Base-by-base conservation (phyloP, 2,329 filamentous ascomycete genomes). In the Xylogone sp. region DNA sequence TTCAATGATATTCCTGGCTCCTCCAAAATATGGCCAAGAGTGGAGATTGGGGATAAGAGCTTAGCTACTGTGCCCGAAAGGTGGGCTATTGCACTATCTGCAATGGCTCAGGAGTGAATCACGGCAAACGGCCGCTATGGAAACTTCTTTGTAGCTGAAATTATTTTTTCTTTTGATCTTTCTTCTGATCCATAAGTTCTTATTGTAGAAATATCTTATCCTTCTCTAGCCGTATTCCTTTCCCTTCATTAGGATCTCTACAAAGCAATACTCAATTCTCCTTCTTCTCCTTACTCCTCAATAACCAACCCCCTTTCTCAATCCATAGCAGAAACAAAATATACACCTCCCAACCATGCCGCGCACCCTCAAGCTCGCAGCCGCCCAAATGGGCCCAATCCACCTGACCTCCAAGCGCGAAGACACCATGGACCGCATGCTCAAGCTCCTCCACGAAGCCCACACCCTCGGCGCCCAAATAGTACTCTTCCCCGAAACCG, bases 401-500 rank as follows among this genome's bases (percentile, higher is more conserved):
- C 65, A 77, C 58, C 65, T 67, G 29, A 64, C 65, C 22, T 70
- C 73, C n/a, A 59, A 67, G 3, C 71, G 75, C 22, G 56, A 59
- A 42, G 67, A 74, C 42, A 73, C 71, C 5, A 61, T 81, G n/a
- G 50, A 64, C 2, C 73, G 78, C 12, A 76, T 82, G 67, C 64
- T 79, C 54, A 64, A 64, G 19, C 71, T 81, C 22, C 71, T 82
- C 21, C 65, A 72, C 18, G 62, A 70, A 43, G 78, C 77, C 12
- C 68, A 72, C 1, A 50, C 64, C 2, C 62, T 75, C 50, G 69
- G 69, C 16, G 76, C 75, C 42, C 69, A 75, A 54, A 63, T 82
- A 1, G 71, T 81, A 9, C 71, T 81, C 24, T 82, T 75, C 56
- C 78, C 78, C 1, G 78, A 81, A 62, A 68, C 72, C n/a, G 73